Evolutionary conservation across 2,329 filamentous ascomycete species (phyloP).

Genomic region (Penicillium digitatum): DNA sequence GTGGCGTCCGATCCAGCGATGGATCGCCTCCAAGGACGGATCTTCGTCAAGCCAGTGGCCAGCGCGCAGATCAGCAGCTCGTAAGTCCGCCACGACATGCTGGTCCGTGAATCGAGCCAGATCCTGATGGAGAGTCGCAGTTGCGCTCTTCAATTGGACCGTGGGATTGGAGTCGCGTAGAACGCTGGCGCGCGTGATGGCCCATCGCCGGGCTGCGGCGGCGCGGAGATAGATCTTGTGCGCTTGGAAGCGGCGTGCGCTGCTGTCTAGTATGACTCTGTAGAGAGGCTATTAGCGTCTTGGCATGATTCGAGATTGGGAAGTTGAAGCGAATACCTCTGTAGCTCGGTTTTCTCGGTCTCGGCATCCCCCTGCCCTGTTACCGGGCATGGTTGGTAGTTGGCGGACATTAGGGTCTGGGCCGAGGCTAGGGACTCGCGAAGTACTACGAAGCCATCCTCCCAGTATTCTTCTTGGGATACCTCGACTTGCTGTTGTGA

Average conservation of each 20-base stretch:
- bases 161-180: slow-evolving; percentile 50
- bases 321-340: slow-evolving; percentile 42
- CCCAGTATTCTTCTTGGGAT: slow-evolving; percentile 54
- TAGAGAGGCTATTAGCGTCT: slow-evolving; percentile 9
- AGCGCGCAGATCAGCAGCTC: slow-evolving; percentile 52
- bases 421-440: slow-evolving; percentile 55
- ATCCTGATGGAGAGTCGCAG: slow-evolving; percentile 49
- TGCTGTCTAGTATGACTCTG: slow-evolving; percentile 59
- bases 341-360: slow-evolving; percentile 54
- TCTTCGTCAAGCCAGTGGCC: slow-evolving; percentile 62
- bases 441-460: slow-evolving; percentile 57
- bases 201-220: slow-evolving; percentile 57
- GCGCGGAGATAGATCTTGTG: slow-evolving; percentile 59
- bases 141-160: slow-evolving; percentile 48
- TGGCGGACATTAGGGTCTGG: slow-evolving; percentile 51
- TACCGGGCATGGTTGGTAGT: slow-evolving; percentile 47
- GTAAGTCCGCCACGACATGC: slow-evolving; percentile 54
- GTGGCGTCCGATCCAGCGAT: slow-evolving; percentile 42
- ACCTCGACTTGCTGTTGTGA: slow-evolving; percentile 51
- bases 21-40: slow-evolving; percentile 52
- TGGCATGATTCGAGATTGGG: background rate
- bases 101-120: slow-evolving; percentile 55
- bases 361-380: slow-evolving; percentile 48
- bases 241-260: slow-evolving; percentile 58
- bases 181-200: slow-evolving; percentile 50